These are phyloP conservation scores for Penicillium sp. DNA, from an alignment of 2,329 filamentous ascomycete genomes.

Conservation along the genomic window DNA sequence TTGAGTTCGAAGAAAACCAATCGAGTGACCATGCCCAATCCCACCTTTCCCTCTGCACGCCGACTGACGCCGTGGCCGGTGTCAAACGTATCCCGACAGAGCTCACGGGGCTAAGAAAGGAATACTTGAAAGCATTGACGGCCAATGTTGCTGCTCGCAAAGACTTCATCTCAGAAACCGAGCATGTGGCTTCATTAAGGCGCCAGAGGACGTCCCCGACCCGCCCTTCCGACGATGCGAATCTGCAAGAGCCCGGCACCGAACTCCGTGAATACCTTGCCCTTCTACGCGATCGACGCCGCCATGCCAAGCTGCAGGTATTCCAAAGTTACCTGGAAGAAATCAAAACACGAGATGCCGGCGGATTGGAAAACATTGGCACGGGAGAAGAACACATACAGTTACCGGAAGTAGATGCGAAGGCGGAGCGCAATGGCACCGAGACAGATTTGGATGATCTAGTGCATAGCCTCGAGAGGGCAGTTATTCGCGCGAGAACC, in stretches of 20 bases:
- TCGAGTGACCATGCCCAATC: conserved; percentile 24
- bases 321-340: conserved; percentile 47
- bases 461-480: conserved; percentile 39
- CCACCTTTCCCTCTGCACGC: conserved; percentile 37
- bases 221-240: conserved; percentile 16
- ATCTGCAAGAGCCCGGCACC: conserved; percentile 20
- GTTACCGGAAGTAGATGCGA: conserved; percentile 20
- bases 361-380: conserved; percentile 22
- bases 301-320: conserved; percentile 46
- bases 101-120: conserved; percentile 41
- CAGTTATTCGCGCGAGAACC: conserved; percentile 37
- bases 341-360: conserved; percentile 31
- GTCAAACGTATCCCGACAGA: conserved; percentile 40
- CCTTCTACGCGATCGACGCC: conserved; percentile 46
- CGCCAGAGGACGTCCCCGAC: conserved; percentile 21
- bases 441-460: conserved; percentile 32
- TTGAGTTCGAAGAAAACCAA: conserved; percentile 31
- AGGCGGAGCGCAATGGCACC: conserved; percentile 8
- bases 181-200: conserved; percentile 32
- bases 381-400: conserved; percentile 15
- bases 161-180: conserved; percentile 35
- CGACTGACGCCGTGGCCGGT: conserved; percentile 29
- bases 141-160: conserved; percentile 42
- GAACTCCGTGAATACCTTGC: conserved; percentile 42
- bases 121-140: conserved; percentile 47